Percentiles rank a stretch among this genome's conserved stretches.
Conservation (phyloP, 345 rosid species). For the Populus tremula region DNA sequence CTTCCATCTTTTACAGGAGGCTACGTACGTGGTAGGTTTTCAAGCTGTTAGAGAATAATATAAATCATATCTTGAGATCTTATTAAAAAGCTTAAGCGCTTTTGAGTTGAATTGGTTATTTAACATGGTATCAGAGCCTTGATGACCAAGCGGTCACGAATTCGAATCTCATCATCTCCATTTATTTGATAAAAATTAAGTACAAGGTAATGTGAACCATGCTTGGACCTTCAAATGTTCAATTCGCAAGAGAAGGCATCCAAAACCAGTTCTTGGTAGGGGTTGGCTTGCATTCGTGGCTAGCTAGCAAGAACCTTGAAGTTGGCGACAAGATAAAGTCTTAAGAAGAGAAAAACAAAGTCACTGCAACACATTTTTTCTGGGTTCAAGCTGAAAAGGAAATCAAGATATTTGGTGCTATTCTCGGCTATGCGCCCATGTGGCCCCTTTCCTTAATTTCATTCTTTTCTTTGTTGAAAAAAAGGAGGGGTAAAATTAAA, state of each 20-base stretch:
- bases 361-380: neutral
- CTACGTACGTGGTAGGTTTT: neutral
- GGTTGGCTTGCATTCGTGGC: neutral
- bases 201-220: too few relatives aligned
- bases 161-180: too few relatives aligned
- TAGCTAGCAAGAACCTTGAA: neutral
- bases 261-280: neutral
- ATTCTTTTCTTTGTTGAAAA: too few relatives aligned
- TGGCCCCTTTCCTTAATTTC: neutral
- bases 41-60: too few relatives aligned
- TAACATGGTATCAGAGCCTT: too few relatives aligned
- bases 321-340: neutral
- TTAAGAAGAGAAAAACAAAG: neutral
- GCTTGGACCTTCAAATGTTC: neutral
- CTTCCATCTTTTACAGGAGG: too few relatives aligned
- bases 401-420: neutral
- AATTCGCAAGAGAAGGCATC: neutral
- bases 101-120: too few relatives aligned
- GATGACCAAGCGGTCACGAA: too few relatives aligned
- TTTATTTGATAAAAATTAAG: too few relatives aligned
- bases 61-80: too few relatives aligned
- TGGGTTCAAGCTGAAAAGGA: neutral
- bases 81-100: too few relatives aligned
- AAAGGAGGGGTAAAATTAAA: too few relatives aligned
- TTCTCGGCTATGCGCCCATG: neutral